Evolutionary conservation across 345 rosid genomes (phyloP).

Genomic region (Geranium brycei): DNA sequence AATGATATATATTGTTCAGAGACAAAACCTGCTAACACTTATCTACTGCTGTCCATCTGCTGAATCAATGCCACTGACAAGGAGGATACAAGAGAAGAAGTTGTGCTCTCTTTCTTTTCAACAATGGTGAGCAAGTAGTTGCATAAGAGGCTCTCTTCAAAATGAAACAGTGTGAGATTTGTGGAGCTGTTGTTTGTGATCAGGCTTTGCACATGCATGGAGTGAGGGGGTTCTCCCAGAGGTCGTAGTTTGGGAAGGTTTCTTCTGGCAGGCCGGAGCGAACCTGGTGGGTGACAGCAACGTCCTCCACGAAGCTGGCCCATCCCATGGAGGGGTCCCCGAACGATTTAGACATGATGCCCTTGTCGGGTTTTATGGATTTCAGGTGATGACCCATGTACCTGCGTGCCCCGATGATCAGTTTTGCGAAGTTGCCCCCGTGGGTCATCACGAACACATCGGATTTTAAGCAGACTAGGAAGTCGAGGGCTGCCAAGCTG

Average conservation of each 20-base stretch:
- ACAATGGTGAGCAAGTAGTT: too few relatives aligned
- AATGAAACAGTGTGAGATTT: neutral
- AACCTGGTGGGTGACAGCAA: slow-evolving; percentile 83
- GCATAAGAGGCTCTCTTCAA: too few relatives aligned
- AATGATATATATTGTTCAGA: too few relatives aligned
- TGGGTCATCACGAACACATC: slow-evolving; percentile 99
- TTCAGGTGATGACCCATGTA: slow-evolving; percentile 92
- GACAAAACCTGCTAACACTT: too few relatives aligned
- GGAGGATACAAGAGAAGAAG: too few relatives aligned
- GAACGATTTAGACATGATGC: slow-evolving; percentile 92
- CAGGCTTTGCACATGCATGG: slow-evolving; percentile 99
- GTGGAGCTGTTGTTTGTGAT: slow-evolving; percentile 8
- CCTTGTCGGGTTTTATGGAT: slow-evolving; percentile 98
- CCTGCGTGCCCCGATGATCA: slow-evolving; percentile 91
- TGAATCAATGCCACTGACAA: too few relatives aligned
- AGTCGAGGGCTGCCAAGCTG: slow-evolving; percentile 95
- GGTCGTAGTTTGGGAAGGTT: slow-evolving; percentile 97
- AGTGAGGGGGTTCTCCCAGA: slow-evolving; percentile 99
- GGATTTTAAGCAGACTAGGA: slow-evolving; percentile 88
- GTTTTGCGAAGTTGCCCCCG: slow-evolving; percentile 97
- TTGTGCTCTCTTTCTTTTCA: too few relatives aligned
- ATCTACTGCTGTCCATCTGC: too few relatives aligned
- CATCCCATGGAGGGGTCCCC: slow-evolving; percentile 99
- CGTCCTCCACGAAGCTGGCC: slow-evolving; percentile 98
- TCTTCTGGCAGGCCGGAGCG: slow-evolving; percentile 96